phyloP scores from a whole-genome alignment of 2,329 filamentous ascomycete species.

The Corinectria fuckeliana region DNA sequence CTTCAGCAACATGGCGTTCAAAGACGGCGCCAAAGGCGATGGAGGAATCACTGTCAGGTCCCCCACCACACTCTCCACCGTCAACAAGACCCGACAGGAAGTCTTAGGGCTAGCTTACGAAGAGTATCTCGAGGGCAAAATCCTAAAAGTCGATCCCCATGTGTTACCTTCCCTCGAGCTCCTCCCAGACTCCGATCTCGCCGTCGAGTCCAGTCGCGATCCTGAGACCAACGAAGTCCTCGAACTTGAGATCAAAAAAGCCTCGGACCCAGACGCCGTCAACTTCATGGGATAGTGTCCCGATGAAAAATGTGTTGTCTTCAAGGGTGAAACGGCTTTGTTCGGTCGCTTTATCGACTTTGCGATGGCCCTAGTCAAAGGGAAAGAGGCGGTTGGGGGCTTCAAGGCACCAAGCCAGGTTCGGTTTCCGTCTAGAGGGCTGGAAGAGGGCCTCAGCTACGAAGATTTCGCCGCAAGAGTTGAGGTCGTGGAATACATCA shows the following conservation, averaged over 20 bases:
- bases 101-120: slow-evolving; percentile 24
- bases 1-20: neutral
- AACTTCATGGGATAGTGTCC: slow-evolving; percentile 35
- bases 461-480: slow-evolving; percentile 32
- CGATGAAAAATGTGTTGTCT: slow-evolving; percentile 27
- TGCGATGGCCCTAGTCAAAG: slow-evolving; percentile 13
- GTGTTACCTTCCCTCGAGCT: slow-evolving; percentile 19
- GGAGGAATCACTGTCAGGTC: neutral
- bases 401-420: slow-evolving; percentile 26
- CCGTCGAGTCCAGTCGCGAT: slow-evolving; percentile 12
- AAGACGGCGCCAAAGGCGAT: neutral
- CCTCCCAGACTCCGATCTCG: slow-evolving; percentile 21
- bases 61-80: neutral
- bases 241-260: slow-evolving; percentile 19
- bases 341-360: slow-evolving; percentile 28
- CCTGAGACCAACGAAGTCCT: slow-evolving; percentile 8
- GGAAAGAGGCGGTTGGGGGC: slow-evolving; percentile 3
- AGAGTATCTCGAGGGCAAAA: slow-evolving; percentile 18
- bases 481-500: slow-evolving; percentile 36
- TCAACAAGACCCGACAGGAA: slow-evolving; percentile 10
- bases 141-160: slow-evolving; percentile 1
- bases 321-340: slow-evolving; percentile 31
- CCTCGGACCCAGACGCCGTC: slow-evolving; percentile 21
- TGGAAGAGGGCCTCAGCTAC: slow-evolving; percentile 30
- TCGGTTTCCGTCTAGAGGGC: slow-evolving; percentile 28